Evolutionary conservation across 139 green algal genomes (phyloP).

Genomic region (Ostreobium quekettii): DNA sequence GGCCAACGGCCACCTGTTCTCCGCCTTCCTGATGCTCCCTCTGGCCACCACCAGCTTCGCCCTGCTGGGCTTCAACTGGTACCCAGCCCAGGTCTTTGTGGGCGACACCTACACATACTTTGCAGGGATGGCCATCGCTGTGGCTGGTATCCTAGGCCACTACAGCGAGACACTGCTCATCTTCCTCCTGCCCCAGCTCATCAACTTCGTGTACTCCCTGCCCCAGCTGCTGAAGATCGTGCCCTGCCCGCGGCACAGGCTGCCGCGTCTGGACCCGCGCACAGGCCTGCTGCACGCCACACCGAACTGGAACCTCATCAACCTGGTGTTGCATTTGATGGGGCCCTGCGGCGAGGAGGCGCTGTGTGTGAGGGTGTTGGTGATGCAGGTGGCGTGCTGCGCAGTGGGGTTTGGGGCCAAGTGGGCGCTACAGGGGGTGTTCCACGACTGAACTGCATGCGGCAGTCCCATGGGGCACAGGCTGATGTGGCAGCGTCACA

Average conservation of each 20-base stretch:
- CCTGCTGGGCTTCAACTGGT: constrained; percentile 90
- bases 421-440: constrained; percentile 48
- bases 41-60: constrained; percentile 69
- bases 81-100: constrained; percentile 78
- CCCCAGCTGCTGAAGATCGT: constrained; percentile 96
- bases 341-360: constrained; percentile 68
- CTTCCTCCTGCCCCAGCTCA: constrained; percentile 87
- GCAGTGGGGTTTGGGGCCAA: constrained; percentile 45
- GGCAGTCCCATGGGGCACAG: too few species aligned
- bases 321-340: constrained; percentile 76
- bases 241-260: constrained; percentile 85
- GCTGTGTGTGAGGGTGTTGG: constrained; percentile 78
- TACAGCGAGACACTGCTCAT: constrained; percentile 94
- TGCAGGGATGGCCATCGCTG: constrained; percentile 94
- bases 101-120: constrained; percentile 99
- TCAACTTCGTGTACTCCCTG: constrained; percentile 97
- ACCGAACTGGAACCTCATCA: constrained; percentile 93
- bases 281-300: constrained; percentile 52
- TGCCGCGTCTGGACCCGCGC: constrained; percentile 77
- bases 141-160: constrained; percentile 95
- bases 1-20: constrained; percentile 91
- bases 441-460: too few species aligned
- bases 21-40: constrained; percentile 81
- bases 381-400: constrained; percentile 69
- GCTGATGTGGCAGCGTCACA: too few species aligned